phyloP scores from a whole-genome alignment of 129 eudicot genomes.

The Helianthus tuberosus region DNA sequence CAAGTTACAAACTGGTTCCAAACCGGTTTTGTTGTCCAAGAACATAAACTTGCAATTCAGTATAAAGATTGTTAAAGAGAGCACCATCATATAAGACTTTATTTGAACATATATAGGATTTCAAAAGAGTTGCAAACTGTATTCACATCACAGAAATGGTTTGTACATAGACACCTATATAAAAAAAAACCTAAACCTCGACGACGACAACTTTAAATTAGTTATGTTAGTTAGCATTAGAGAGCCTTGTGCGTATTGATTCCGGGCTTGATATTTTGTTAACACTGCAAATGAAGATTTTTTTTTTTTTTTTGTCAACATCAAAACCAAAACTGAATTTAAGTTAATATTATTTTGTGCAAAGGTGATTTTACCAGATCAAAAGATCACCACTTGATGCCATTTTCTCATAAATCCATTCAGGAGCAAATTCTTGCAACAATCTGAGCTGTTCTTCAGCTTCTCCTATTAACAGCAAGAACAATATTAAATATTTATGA shows the following conservation, averaged over 20 bases:
- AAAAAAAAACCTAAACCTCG: not conserved
- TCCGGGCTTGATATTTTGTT: slow-evolving; percentile 58
- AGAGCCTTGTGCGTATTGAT: slow-evolving; percentile 57
- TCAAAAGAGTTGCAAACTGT: not conserved
- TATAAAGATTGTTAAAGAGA: too few relatives aligned
- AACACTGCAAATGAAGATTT: slow-evolving; percentile 50
- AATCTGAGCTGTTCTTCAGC: slow-evolving; percentile 71
- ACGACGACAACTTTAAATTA: not conserved
- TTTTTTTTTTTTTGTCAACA: not conserved
- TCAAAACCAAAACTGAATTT: not conserved
- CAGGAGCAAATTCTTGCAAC: slow-evolving; percentile 75
- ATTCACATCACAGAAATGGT: not conserved
- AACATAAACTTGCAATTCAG: too few relatives aligned
- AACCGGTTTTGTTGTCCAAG: too few relatives aligned
- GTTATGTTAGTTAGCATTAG: slow-evolving; percentile 39
- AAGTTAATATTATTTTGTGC: not conserved
- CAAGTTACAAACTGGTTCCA: too few relatives aligned
- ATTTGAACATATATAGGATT: too few relatives aligned
- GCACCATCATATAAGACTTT: too few relatives aligned
- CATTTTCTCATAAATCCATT: slow-evolving; percentile 63
- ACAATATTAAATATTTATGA: not conserved
- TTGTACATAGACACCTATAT: not conserved
- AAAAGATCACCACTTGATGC: slow-evolving; percentile 61
- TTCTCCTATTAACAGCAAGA: slow-evolving; percentile 51
- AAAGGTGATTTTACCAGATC: slow-evolving; percentile 43